Conservation (phyloP, 345 rosid genomes). For the Eucalyptus tenuipes region DNA sequence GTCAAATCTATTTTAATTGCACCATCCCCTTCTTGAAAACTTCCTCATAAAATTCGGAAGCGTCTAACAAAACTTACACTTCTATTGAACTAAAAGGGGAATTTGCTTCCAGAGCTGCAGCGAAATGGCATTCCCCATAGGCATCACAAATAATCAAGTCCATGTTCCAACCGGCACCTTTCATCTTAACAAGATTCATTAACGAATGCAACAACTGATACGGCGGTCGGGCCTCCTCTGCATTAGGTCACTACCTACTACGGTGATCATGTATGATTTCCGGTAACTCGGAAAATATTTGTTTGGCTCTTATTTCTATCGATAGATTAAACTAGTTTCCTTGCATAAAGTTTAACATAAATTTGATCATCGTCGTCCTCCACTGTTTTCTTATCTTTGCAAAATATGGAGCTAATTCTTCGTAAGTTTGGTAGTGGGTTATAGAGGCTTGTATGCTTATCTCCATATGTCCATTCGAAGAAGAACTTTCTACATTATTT, state of each 20-base stretch:
- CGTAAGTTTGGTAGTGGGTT: slow-evolving; percentile 34
- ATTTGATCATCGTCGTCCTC: neutral
- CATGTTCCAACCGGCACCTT: slow-evolving; percentile 18
- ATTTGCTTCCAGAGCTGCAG: slow-evolving; percentile 13
- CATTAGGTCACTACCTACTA: slow-evolving; percentile 36
- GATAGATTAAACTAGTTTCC: neutral
- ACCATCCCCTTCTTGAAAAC: neutral
- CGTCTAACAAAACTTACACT: neutral
- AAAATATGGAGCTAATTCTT: slow-evolving; percentile 26
- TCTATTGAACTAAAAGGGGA: neutral
- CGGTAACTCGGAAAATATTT: neutral
- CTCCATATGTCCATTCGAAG: neutral
- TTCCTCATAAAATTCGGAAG: neutral
- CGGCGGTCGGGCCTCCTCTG: slow-evolving; percentile 16
- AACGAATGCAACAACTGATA: neutral
- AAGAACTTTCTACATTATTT: neutral
- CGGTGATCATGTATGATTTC: slow-evolving; percentile 21
- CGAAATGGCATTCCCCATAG: slow-evolving; percentile 40
- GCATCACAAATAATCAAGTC: neutral
- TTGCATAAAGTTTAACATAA: neutral
- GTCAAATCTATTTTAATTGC: neutral
- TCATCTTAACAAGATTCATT: neutral
- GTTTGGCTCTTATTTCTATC: neutral
- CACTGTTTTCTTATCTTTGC: neutral
- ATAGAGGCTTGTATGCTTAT: neutral